Evolutionary conservation across 768 basidiomycete species (phyloP), one percentile per base, ranked within the genome.

Genomic region (Boletus insuetus): DNA sequence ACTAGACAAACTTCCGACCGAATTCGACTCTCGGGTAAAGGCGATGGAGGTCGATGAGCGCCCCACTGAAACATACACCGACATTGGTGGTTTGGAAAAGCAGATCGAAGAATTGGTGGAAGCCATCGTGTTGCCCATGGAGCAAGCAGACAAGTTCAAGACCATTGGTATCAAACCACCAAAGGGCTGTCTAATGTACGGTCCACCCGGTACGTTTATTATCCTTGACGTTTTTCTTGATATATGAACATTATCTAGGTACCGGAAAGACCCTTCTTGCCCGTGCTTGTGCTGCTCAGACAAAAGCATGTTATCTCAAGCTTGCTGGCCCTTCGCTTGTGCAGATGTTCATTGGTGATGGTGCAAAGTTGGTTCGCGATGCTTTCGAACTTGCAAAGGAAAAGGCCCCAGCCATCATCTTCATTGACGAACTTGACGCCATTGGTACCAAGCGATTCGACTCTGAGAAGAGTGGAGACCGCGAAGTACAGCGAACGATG

Each of bases 401-500:
- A 79, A 98, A 98, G 67, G 91, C 94, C 2, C 95, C 95, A 7
- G 90, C 94, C n/a, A 98, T 98, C 71, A 98, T 98, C 72, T 98
- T 98, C 75, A 98, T 98, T 60, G 96, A 98, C 65, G 96, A 98
- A 68, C 73, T 98, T 68, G 96, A 98, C 70, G 95, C 95, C n/a
- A 96, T 98, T 63, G 96, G 96, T 40, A 98, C 96, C 12, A 98
- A 98, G 71, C 90, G 97, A 9, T 98, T 98, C 68, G 97, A 99
- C 67, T 94, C 91, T 17, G 96, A 98, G 74, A 99, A 98, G 82
- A 92, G 92, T 65, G 97, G 97, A 58, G 97, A 99, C 73, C 84
- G 97, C 69, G 97, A 99, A 70, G 97, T 99, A n/a, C 97, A 99
- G 73, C 78, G 97, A 58, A 99, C 97, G n/a, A 99, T 99, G 97